Evolutionary conservation across 225 moss, liverwort and hornwort species (phyloP).

Genomic region (Ulota crispa): DNA sequence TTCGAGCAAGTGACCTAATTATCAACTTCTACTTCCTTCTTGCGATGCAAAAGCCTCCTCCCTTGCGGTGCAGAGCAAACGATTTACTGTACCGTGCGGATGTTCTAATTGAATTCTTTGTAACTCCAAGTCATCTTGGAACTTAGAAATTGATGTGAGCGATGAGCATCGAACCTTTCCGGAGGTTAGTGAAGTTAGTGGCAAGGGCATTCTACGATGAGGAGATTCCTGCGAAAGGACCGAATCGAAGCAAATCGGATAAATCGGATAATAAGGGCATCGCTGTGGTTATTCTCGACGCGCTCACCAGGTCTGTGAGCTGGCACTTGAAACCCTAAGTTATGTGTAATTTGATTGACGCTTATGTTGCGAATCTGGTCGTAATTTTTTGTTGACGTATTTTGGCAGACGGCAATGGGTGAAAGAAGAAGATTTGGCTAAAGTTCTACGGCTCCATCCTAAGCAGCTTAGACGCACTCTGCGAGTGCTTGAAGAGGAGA

Average conservation of each 20-base stretch:
- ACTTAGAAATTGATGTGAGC: slow-evolving; percentile 22
- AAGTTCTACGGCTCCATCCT: slow-evolving; percentile 81
- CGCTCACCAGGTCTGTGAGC: slow-evolving; percentile 67
- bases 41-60: no score
- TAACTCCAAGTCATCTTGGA: neutral
- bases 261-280: slow-evolving; percentile 97
- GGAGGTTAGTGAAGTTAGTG: slow-evolving; percentile 93
- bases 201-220: slow-evolving; percentile 99
- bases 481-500: slow-evolving; percentile 88
- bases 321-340: slow-evolving; percentile 10
- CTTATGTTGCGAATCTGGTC: neutral
- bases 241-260: slow-evolving; percentile 97
- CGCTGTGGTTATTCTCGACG: slow-evolving; percentile 92
- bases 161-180: slow-evolving; percentile 94
- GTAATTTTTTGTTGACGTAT: neutral
- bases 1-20: no score
- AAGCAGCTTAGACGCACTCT: slow-evolving; percentile 97
- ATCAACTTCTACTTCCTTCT: no score
- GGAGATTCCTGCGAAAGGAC: slow-evolving; percentile 96
- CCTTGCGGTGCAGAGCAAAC: no score
- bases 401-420: slow-evolving; percentile 88
- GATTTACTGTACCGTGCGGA: neutral
- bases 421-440: slow-evolving; percentile 97
- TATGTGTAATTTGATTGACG: neutral
- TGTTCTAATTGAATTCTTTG: neutral